These are phyloP conservation scores for Zygoascus biomembranicola DNA, from an alignment of 805 yeast genomes.

Conservation along the genomic window DNA sequence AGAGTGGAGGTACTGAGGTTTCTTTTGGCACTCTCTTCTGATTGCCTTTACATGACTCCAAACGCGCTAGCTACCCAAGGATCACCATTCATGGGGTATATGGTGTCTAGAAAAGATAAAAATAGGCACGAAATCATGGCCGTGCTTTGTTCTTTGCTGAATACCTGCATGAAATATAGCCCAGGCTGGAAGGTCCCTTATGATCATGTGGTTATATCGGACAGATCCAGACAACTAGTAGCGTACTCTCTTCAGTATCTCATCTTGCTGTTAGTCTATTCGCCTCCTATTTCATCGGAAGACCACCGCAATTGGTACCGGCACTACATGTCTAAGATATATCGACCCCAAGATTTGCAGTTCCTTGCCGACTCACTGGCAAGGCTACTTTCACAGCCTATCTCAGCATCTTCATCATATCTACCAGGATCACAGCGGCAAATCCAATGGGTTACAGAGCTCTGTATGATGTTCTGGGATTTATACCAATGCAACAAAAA, in stretches of 20 bases:
- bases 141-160: slow-evolving; percentile 61
- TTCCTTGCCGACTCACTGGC: slow-evolving; percentile 24
- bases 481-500: slow-evolving; percentile 61
- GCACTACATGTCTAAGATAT: slow-evolving; percentile 27
- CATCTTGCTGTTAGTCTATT: slow-evolving; percentile 52
- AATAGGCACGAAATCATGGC: slow-evolving; percentile 34
- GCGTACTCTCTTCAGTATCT: slow-evolving; percentile 55
- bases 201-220: slow-evolving; percentile 22
- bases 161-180: slow-evolving; percentile 38
- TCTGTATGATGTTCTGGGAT: slow-evolving; percentile 66
- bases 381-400: slow-evolving; percentile 31
- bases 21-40: slow-evolving; percentile 52
- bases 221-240: slow-evolving; percentile 32
- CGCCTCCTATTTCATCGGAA: slow-evolving; percentile 38
- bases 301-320: slow-evolving; percentile 24
- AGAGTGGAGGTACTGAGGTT: slow-evolving; percentile 61
- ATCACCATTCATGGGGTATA: slow-evolving; percentile 51
- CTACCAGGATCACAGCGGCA: slow-evolving; percentile 23
- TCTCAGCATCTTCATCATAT: slow-evolving; percentile 28
- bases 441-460: slow-evolving; percentile 43
- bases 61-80: slow-evolving; percentile 41
- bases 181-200: slow-evolving; percentile 30
- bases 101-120: slow-evolving; percentile 43
- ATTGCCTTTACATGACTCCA: slow-evolving; percentile 45
- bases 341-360: slow-evolving; percentile 27